Evolutionary conservation across 2,329 filamentous ascomycete genomes (phyloP).

Genomic region (Cladophialophora immunda): DNA sequence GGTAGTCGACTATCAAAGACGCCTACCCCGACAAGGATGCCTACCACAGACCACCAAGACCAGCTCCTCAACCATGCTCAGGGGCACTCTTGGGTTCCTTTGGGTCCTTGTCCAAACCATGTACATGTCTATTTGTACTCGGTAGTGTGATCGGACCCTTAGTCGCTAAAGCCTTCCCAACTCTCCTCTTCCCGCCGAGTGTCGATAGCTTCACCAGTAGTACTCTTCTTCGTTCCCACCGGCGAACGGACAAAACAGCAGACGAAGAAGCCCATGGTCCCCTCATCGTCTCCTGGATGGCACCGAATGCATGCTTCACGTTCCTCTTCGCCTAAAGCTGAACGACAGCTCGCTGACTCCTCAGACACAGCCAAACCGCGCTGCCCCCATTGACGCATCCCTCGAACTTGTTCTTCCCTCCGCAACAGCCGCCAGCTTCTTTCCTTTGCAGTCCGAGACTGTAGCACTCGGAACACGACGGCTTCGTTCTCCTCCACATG

Average conservation of each 20-base stretch:
- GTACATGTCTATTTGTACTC: background rate
- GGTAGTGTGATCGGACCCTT: background rate
- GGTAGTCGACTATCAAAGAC: no score
- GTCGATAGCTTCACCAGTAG: conserved; percentile 36
- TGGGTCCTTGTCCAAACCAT: background rate
- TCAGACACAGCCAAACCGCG: conserved; percentile 60
- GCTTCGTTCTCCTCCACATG: conserved; percentile 88
- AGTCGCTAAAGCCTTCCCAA: conserved; percentile 53
- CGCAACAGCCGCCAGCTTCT: conserved; percentile 80
- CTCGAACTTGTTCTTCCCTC: conserved; percentile 76
- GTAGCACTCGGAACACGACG: conserved; percentile 77
- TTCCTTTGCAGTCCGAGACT: conserved; percentile 70
- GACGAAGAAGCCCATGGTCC: conserved; percentile 96
- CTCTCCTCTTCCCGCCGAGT: conserved; percentile 49
- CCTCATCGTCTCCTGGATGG: conserved; percentile 79
- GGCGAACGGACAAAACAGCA: conserved; percentile 76
- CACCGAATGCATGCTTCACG: conserved; percentile 81
- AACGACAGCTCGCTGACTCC: conserved; percentile 31
- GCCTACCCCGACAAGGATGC: no score
- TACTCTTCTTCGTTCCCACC: conserved; percentile 25
- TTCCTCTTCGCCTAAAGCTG: conserved; percentile 53
- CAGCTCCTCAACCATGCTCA: background rate
- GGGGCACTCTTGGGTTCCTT: no score
- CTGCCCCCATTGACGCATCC: conserved; percentile 78
- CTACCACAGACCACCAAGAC: background rate